Evolutionary conservation across 257 asterid species (phyloP), one percentile per base, ranked within the genome.

Genomic region (Pogostemon cablin): DNA sequence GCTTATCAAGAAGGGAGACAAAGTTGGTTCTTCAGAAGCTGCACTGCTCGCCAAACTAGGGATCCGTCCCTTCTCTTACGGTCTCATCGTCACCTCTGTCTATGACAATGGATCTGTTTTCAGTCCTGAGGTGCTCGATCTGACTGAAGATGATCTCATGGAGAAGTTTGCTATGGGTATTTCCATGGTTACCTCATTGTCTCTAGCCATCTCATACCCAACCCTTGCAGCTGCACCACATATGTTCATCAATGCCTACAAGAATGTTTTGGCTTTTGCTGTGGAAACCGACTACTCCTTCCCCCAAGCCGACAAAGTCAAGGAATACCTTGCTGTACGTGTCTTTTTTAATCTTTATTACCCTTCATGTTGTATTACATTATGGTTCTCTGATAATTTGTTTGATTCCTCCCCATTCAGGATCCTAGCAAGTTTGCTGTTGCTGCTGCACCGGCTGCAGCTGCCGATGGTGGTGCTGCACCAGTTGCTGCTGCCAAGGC

Each of bases 11-110:
- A 95, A 95, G 91, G 99, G 99, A 52, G 99, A 91, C 17, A 95
- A 95, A 82, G 99, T 95, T 59, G 97, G 97, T 9, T 95, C 99
- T 17, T 91, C 97, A 57, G 99, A 95, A 72, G 96, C 99, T 77
- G 99, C 99, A 0, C 61, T 95, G 55, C 93, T 95, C 12, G 79
- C 98, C 1, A 95, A 95, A 60, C 98, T 95, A 17, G 99, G 98
- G 15, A 91, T 95, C 49, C 81, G 98, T 81, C 97, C 99, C 8
- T 95, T 95, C 77, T 95, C 99, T 0, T 91, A 91, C 25, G 99
- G 98, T 61, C 95, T 95, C 0, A 80, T 87, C 12, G 88, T 95
- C 37, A 3, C 69, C 15, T 74, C 87, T 12, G 97, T 83, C 6
- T 95, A 89, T 32, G 98, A 95, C 73, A 89, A 87, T 44, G 99